phyloP scores from a whole-genome alignment of 2,329 filamentous ascomycete species.

The Parastagonospora nodorum region DNA sequence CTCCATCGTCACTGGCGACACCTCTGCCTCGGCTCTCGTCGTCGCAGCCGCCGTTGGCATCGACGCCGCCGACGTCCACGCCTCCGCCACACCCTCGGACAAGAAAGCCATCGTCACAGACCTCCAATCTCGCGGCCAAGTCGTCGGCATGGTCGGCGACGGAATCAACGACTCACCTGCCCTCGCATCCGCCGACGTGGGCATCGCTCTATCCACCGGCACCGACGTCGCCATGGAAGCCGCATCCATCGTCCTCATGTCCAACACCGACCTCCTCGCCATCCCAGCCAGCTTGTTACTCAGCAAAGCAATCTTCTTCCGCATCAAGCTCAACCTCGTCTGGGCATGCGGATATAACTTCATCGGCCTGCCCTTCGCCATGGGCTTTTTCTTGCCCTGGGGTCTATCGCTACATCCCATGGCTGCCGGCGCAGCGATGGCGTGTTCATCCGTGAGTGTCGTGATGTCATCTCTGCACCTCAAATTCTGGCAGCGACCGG shows the following conservation, averaged over 20 bases:
- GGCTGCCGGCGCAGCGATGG: constrained; percentile 95
- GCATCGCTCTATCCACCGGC: constrained; percentile 88
- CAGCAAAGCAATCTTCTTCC: constrained; percentile 80
- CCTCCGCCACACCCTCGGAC: constrained; percentile 87
- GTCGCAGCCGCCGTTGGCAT: constrained; percentile 87
- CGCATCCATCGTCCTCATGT: constrained; percentile 94
- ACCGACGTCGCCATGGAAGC: constrained; percentile 98
- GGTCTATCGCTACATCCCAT: constrained; percentile 89
- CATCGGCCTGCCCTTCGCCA: constrained; percentile 90
- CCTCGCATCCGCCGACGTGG: constrained; percentile 87
- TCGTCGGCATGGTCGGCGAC: constrained; percentile 94
- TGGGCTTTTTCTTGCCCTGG: constrained; percentile 92
- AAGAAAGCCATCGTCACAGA: constrained; percentile 84
- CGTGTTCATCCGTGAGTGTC: constrained; percentile 85
- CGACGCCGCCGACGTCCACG: constrained; percentile 73
- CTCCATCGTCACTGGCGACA: constrained; percentile 93
- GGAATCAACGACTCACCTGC: constrained; percentile 98
- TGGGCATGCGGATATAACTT: constrained; percentile 96
- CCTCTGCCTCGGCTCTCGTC: constrained; percentile 78
- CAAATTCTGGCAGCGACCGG: constrained; percentile 82
- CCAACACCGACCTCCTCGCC: constrained; percentile 85
- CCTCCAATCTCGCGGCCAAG: constrained; percentile 73
- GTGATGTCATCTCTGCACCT: constrained; percentile 82
- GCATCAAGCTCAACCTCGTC: constrained; percentile 90
- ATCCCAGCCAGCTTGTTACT: constrained; percentile 87